These are phyloP conservation scores for Crotalaria pallida DNA, from an alignment of 306 rosid genomes.

Conservation along the genomic window DNA sequence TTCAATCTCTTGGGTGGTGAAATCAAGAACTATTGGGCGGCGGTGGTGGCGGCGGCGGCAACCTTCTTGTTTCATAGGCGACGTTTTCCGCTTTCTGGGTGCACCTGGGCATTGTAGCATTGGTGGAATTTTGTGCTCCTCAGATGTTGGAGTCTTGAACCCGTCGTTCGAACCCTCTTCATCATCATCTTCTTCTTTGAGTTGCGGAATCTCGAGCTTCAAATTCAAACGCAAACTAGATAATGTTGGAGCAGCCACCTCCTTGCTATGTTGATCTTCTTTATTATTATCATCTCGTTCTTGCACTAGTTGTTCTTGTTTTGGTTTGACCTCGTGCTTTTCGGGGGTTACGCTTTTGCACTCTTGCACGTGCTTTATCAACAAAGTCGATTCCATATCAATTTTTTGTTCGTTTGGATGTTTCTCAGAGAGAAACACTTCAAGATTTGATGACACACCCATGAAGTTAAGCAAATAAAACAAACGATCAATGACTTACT, in stretches of 20 bases:
- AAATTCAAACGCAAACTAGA: slow-evolving; percentile 23
- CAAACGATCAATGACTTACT: background rate
- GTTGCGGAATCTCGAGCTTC: slow-evolving; percentile 34
- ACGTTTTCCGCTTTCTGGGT: slow-evolving; percentile 58
- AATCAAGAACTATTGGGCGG: slow-evolving; percentile 32
- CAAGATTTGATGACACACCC: slow-evolving; percentile 35
- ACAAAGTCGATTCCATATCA: slow-evolving; percentile 20
- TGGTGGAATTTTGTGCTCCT: slow-evolving; percentile 37
- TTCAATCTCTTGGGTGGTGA: slow-evolving; percentile 35
- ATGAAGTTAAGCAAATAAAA: slow-evolving; percentile 21
- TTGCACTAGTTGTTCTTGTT: background rate
- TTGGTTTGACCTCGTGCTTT: background rate
- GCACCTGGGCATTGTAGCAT: slow-evolving; percentile 52
- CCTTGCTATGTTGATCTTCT: background rate
- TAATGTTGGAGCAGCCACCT: background rate
- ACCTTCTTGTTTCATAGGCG: slow-evolving; percentile 32
- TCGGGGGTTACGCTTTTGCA: background rate
- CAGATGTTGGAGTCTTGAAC: slow-evolving; percentile 62
- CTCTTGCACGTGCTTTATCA: slow-evolving; percentile 1
- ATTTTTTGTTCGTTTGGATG: slow-evolving; percentile 25
- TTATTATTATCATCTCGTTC: background rate
- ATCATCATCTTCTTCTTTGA: background rate
- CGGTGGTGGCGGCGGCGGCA: background rate
- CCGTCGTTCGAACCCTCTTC: slow-evolving; percentile 33
- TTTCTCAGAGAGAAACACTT: slow-evolving; percentile 36